Base-by-base conservation (phyloP, 345 rosid genomes). In the Brassica carinata region DNA sequence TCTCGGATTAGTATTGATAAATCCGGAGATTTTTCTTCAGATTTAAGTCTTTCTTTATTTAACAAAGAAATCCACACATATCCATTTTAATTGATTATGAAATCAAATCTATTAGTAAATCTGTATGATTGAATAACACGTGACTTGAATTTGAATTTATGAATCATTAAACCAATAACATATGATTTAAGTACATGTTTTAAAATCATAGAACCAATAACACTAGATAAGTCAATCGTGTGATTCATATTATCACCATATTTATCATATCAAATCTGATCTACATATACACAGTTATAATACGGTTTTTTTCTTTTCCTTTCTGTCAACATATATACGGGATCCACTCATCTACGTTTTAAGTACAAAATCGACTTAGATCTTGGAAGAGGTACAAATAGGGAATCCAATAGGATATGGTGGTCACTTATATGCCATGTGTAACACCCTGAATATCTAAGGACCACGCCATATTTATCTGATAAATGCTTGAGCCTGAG, bases 391-490 rank as follows among this genome's bases (percentile, higher is more conserved):
- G 40, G 67, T 79, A 17, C 26, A 34, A 57, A 64, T 55, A 66
- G 7, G 53, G 63, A 40, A 65, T 38, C 19, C 30, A 36, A 65
- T 3, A 73, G 27, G 74, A 79, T 66, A 72, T 27, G 63, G 69
- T 73, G 63, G 40, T 43, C 74, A 10, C 15, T 65, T 15, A 34
- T 65, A n/a, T 36, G 48, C 69, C 3, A 67, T 53, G 82, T 67
- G 73, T 55, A 64, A 55, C 15, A 79, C 27, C 53, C 18, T 79
- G 17, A 66, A 57, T 59, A 57, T 66, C 14, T 5, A 7, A 61
- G 51, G 70, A 66, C 51, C 51, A 36, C 70, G 51, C 70, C 70
- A 9, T 36, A 34, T 66, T 26, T 66, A 8, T 66, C 15, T 36
- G 70, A 66, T 36, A 66, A 8, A 66, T 66, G 30, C 51, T 36